Conservation (phyloP, 352 stramenopile species). For the Pythium diclinum region DNA sequence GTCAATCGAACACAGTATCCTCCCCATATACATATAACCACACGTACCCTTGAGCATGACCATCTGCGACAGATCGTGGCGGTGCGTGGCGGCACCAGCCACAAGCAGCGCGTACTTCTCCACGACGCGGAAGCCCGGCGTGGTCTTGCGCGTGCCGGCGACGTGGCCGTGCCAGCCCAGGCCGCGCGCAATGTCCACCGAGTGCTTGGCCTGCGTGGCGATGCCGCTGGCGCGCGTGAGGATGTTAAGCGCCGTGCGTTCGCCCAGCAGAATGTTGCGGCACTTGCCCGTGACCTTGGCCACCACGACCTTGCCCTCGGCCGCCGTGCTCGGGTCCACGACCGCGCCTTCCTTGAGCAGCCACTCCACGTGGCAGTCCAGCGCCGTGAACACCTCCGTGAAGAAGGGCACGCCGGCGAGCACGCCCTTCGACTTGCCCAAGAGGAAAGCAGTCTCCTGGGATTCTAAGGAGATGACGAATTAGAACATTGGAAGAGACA, state of each 20-base stretch:
- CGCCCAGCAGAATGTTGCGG: conserved; percentile 93
- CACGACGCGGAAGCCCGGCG: conserved; percentile 96
- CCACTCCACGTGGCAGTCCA: conserved; percentile 93
- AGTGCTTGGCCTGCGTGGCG: conserved; percentile 82
- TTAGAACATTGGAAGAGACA: background rate
- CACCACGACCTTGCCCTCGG: conserved; percentile 85
- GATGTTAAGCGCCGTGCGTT: conserved; percentile 97
- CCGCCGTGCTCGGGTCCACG: conserved; percentile 39
- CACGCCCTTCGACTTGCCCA: conserved; percentile 94
- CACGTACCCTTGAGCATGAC: conserved; percentile 97
- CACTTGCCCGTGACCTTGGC: conserved; percentile 94
- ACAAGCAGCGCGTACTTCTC: conserved; percentile 99
- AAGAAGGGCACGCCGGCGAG: conserved; percentile 96
- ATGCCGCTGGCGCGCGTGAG: conserved; percentile 95
- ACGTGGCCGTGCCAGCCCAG: conserved; percentile 92
- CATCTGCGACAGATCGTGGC: conserved; percentile 98
- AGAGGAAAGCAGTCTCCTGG: conserved; percentile 79
- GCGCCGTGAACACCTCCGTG: conserved; percentile 88
- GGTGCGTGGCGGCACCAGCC: conserved; percentile 91
- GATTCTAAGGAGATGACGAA: conserved; percentile 35
- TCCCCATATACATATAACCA: background rate
- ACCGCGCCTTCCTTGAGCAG: conserved; percentile 66
- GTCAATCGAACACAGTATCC: background rate
- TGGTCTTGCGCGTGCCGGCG: conserved; percentile 98
- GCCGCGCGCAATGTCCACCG: conserved; percentile 57